Evolutionary conservation across 139 green algal species (phyloP).

Genomic region (Chlorella sp.): DNA sequence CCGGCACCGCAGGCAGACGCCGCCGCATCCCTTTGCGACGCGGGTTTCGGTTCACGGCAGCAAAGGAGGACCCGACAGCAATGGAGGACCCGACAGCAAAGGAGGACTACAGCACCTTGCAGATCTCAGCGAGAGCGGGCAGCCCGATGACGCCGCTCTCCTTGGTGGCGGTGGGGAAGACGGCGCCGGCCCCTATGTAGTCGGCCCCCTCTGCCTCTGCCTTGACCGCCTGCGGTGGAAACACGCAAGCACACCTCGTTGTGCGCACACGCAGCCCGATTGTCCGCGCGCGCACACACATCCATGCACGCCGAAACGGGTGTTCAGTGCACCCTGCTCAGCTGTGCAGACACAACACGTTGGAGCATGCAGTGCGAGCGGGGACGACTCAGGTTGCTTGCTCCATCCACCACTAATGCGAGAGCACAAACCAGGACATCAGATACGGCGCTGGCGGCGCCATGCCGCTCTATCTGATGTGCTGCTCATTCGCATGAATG

Average conservation of each 20-base stretch:
- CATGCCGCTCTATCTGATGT: no score
- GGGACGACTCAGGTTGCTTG: no score
- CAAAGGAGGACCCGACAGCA: not conserved
- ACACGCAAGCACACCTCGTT: not conserved
- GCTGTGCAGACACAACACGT: no score
- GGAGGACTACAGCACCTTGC: not conserved
- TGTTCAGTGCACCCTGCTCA: no score
- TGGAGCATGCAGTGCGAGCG: no score
- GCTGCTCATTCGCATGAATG: no score
- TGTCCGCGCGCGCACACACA: no score
- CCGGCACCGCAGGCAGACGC: constrained; percentile 40
- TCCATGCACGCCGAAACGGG: not conserved
- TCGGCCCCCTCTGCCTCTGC: constrained; percentile 79
- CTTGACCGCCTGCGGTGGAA: constrained; percentile 48
- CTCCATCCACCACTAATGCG: no score
- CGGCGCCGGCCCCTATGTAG: constrained; percentile 86
- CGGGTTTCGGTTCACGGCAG: not conserved
- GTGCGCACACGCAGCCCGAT: no score
- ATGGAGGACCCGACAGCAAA: not conserved
- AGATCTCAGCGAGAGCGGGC: not conserved
- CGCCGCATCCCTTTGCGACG: not conserved
- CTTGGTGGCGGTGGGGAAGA: constrained; percentile 86
- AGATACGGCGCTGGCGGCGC: no score
- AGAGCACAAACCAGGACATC: no score
- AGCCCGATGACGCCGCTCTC: constrained; percentile 38